These are phyloP conservation scores for Fraxinus platypoda DNA, from an alignment of 305 asterid genomes.

Conservation along the genomic window DNA sequence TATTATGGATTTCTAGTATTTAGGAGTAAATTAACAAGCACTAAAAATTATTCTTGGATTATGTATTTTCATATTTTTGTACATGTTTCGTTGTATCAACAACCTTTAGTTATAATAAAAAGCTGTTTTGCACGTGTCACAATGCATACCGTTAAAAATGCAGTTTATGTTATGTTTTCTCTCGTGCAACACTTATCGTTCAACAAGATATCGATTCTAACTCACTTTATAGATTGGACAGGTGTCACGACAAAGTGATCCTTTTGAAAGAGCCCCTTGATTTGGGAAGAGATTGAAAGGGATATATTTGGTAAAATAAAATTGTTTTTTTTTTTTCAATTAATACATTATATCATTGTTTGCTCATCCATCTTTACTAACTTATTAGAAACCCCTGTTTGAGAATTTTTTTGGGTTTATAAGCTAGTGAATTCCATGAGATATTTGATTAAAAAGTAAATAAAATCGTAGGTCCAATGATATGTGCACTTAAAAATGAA, in stretches of 20 bases:
- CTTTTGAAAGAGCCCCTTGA: neutral
- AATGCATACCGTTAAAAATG: too few species aligned
- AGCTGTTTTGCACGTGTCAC: neutral
- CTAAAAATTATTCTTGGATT: too few species aligned
- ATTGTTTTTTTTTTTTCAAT: too few species aligned
- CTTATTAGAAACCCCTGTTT: too few species aligned
- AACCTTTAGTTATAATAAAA: neutral
- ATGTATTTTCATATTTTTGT: too few species aligned
- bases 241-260: neutral
- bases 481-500: neutral
- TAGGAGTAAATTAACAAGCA: neutral
- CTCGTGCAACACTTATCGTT: neutral
- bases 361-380: too few species aligned
- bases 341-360: too few species aligned
- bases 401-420: too few species aligned
- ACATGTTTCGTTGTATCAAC: too few species aligned
- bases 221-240: neutral
- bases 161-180: neutral
- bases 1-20: neutral
- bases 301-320: neutral
- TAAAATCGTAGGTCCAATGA: too few species aligned
- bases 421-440: too few species aligned
- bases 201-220: neutral
- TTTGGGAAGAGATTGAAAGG: neutral
- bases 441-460: too few species aligned